These are phyloP conservation scores for Rhexocercosporidium sp. DNA, from an alignment of 2,329 filamentous ascomycete genomes.

Conservation along the genomic window DNA sequence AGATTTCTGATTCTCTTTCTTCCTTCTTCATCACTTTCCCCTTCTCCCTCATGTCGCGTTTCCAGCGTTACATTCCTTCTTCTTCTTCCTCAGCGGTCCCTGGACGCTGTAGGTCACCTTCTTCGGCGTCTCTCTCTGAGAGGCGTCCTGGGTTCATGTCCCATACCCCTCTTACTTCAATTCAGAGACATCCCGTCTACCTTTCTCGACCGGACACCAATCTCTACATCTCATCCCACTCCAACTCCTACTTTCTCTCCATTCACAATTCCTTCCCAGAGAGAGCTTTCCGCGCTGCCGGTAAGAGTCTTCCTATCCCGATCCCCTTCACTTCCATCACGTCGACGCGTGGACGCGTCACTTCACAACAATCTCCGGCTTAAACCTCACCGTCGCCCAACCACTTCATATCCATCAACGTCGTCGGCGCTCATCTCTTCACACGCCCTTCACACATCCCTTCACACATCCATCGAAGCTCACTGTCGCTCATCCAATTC, in stretches of 20 bases:
- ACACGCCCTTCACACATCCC: too few species aligned
- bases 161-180: neutral
- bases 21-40: neutral
- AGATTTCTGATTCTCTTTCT: neutral
- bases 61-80: neutral
- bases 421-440: too few species aligned
- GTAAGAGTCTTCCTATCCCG: neutral
- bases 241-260: neutral
- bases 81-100: neutral
- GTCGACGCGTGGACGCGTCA: too few species aligned
- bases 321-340: too few species aligned
- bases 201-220: too few species aligned
- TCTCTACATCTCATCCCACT: too few species aligned
- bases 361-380: neutral
- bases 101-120: neutral
- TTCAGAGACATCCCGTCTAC: too few species aligned
- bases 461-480: too few species aligned
- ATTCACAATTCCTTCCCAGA: neutral
- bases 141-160: neutral
- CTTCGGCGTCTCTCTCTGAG: conserved; percentile 1
- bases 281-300: neutral
- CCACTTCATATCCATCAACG: neutral
- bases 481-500: neutral
- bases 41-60: conserved; percentile 6
- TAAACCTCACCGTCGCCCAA: neutral